These are phyloP conservation scores for Mycena pura DNA, from an alignment of 768 basidiomycete species.

Conservation along the genomic window DNA sequence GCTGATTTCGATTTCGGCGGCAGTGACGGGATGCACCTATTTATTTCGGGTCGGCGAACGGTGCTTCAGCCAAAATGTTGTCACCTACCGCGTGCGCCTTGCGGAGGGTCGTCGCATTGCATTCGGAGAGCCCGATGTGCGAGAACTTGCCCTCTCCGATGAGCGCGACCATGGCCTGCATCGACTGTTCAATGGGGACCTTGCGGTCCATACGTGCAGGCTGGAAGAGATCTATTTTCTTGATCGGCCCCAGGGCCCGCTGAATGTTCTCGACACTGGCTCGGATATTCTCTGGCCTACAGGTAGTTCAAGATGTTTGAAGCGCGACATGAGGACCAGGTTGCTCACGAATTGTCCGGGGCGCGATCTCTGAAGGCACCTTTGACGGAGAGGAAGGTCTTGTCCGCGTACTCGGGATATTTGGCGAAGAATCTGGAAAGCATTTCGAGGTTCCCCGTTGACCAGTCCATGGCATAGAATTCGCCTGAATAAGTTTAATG, in stretches of 20 bases:
- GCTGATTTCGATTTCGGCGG: constrained; percentile 73
- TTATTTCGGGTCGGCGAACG: neutral
- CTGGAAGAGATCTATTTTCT: constrained; percentile 67
- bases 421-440: constrained; percentile 11
- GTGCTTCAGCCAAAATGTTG: neutral
- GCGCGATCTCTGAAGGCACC: neutral
- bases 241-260: constrained; percentile 53
- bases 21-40: constrained; percentile 60
- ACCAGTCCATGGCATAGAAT: constrained; percentile 58
- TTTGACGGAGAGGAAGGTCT: constrained; percentile 19
- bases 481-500: constrained; percentile 44
- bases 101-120: constrained; percentile 54
- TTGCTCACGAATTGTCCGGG: constrained; percentile 6
- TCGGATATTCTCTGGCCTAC: constrained; percentile 1
- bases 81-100: constrained; percentile 40
- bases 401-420: constrained; percentile 18
- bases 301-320: no score
- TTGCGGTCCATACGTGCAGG: constrained; percentile 53
- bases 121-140: constrained; percentile 67
- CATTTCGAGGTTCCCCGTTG: constrained; percentile 43
- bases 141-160: constrained; percentile 62
- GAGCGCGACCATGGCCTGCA: constrained; percentile 49
- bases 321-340: neutral
- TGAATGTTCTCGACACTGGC: constrained; percentile 52
- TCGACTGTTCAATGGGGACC: constrained; percentile 52